Base-by-base conservation (phyloP, 768 basidiomycete species). In the Mycena chlorophos region DNA sequence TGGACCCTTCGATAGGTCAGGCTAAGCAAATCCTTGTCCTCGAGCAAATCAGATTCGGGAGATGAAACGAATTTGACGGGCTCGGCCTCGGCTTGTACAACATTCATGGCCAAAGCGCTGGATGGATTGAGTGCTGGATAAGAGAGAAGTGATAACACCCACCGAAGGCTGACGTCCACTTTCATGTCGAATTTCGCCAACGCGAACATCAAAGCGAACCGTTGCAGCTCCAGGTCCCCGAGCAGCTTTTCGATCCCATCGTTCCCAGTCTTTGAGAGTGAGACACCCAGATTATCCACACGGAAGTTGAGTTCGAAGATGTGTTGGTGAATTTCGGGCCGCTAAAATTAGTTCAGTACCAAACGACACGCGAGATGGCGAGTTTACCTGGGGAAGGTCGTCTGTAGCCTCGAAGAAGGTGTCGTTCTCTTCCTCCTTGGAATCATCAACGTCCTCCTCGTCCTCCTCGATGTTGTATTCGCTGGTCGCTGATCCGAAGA, bases 231-330 rank as follows among this genome's bases (percentile, higher is more conserved):
- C 12, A 96, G 80, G 65, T 91, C 82, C 22, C 93, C 96, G 16
- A 99, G 74, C 3, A 79, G 78, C 40, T 78, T 85, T 62, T 99
- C 97, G 5, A 73, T 66, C 14, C 80, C 84, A 37, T 87, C 79
- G 4, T 73, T 56, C 27, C 73, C 75, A 2, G 88, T 85, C 62
- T 88, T 92, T 62, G 83, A 92, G 34, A 99, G 74, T 2, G 87
- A 83, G 0, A 87, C 91, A 46, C 89, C 79, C 13, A 99, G 77
- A 48, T 83, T 82, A 50, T 93, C 89, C 31, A 98, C 97, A 28
- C 85, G 77, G 74, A 99, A 98, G 53, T 87, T 78, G 56, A 98
- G 74, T 69, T 97, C 89, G 58, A 98, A 91, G 1, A 84, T 78
- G 48, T 74, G 75, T 58, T 87, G 89, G 38, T 71, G 77, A 29